Percentiles rank a stretch among this genome's conserved stretches.
These are phyloP conservation scores for Coniochaeta hoffmannii DNA, from an alignment of 2,329 filamentous ascomycete species.

Conservation along the genomic window DNA sequence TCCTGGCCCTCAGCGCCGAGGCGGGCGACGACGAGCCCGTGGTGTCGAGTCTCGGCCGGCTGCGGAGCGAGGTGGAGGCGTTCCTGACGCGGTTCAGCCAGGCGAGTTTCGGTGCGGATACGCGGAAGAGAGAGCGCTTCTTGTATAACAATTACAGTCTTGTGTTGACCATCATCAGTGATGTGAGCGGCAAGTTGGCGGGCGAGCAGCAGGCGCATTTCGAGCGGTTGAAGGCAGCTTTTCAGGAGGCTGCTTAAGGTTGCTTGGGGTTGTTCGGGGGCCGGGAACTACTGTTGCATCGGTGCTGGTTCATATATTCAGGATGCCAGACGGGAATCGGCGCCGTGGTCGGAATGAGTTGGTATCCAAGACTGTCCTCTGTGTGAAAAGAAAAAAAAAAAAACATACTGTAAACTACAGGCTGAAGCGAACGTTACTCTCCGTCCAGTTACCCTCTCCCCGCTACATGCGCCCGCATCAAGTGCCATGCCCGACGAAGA, in stretches of 20 bases:
- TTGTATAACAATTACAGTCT: conserved; percentile 95
- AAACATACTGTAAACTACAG: too few species aligned
- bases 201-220: conserved; percentile 71
- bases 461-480: neutral
- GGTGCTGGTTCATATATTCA: neutral
- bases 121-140: conserved; percentile 77
- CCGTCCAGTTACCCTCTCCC: neutral
- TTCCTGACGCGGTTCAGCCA: conserved; percentile 75
- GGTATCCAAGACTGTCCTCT: neutral
- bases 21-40: conserved; percentile 93
- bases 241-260: conserved; percentile 38
- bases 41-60: conserved; percentile 65
- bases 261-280: too few species aligned
- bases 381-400: too few species aligned
- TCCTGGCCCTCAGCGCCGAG: conserved; percentile 77
- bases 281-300: neutral
- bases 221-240: conserved; percentile 54
- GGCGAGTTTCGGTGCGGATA: conserved; percentile 58
- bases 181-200: conserved; percentile 65
- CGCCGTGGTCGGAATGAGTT: neutral
- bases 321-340: neutral
- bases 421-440: neutral
- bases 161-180: conserved; percentile 84
- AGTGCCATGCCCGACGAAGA: neutral
- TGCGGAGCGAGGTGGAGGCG: conserved; percentile 75